phyloP scores from a whole-genome alignment of 768 basidiomycete genomes.

The Omphalotus guepiniiformis region DNA sequence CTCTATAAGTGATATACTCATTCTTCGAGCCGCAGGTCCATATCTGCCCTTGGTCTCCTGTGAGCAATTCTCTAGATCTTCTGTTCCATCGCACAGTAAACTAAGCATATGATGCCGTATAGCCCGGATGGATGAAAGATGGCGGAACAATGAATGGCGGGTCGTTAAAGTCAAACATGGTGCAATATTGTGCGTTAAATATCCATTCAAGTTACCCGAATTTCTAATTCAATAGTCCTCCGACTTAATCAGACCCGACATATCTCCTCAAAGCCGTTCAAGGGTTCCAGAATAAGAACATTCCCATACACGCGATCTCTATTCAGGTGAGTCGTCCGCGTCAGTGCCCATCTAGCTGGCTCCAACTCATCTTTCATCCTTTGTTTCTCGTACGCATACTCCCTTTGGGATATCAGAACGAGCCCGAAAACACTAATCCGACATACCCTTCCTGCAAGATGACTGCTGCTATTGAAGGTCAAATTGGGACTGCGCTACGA shows the following conservation, averaged over 20 bases:
- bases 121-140: slow-evolving; percentile 82
- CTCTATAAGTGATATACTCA: neutral
- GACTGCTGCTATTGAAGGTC: slow-evolving; percentile 33
- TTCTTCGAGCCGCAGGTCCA: slow-evolving; percentile 38
- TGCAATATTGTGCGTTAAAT: slow-evolving; percentile 39
- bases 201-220: neutral
- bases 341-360: too few species aligned
- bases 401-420: slow-evolving; percentile 24
- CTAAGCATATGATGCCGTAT: neutral
- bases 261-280: slow-evolving; percentile 75
- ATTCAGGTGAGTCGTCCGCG: slow-evolving; percentile 45
- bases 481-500: slow-evolving; percentile 38
- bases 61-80: slow-evolving; percentile 24
- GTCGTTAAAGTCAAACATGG: slow-evolving; percentile 45
- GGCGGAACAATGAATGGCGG: slow-evolving; percentile 66
- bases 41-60: slow-evolving; percentile 72
- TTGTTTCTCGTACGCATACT: too few species aligned
- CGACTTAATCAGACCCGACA: slow-evolving; percentile 64
- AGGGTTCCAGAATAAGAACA: slow-evolving; percentile 59
- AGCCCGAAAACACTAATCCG: slow-evolving; percentile 16
- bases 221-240: slow-evolving; percentile 1
- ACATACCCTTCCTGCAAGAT: slow-evolving; percentile 45
- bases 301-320: slow-evolving; percentile 56
- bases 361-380: too few species aligned
- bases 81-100: too few species aligned